A percentile compares a stretch with the other conserved stretches of the same genome.
These are phyloP conservation scores for Schizophyllum amplum DNA, from an alignment of 1,284 basidiomycete genomes.

Conservation along the genomic window DNA sequence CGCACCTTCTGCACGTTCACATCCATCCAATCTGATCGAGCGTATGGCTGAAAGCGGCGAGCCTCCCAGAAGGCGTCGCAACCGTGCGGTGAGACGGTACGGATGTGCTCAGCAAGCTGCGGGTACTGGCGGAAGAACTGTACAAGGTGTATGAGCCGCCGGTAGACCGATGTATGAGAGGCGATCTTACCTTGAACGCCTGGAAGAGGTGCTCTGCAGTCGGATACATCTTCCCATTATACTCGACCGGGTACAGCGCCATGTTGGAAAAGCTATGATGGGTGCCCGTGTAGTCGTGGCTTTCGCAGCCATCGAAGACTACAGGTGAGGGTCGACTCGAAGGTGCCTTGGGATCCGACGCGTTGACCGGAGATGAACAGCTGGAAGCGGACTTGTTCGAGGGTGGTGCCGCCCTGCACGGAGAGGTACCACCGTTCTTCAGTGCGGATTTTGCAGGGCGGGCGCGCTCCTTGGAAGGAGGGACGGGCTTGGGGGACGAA, in stretches of 20 bases:
- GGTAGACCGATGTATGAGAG: not conserved
- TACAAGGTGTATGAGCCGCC: not conserved
- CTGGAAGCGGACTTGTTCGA: not conserved
- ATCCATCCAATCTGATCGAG: constrained; percentile 51
- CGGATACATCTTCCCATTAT: constrained; percentile 27
- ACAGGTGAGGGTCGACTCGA: not conserved
- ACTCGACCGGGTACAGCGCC: constrained; percentile 27
- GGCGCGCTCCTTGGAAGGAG: not conserved
- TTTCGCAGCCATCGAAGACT: not conserved
- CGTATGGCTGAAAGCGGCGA: constrained; percentile 48
- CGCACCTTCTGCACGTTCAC: constrained; percentile 52
- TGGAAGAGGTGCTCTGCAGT: constrained; percentile 35
- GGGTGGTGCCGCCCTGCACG: not conserved
- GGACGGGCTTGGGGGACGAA: not conserved
- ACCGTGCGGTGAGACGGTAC: constrained; percentile 49
- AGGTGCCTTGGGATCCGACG: not conserved
- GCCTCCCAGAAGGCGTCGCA: constrained; percentile 60
- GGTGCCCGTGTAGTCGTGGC: constrained; percentile 47
- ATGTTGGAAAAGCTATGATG: constrained; percentile 34
- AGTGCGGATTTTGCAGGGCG: not conserved
- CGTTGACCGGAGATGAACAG: not conserved
- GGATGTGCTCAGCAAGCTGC: constrained; percentile 53
- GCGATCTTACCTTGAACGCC: constrained; percentile 26
- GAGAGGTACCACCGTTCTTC: not conserved
- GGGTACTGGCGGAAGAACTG: constrained; percentile 52